Base-by-base conservation (phyloP, 768 basidiomycete species). In the Lactarius sp. region DNA sequence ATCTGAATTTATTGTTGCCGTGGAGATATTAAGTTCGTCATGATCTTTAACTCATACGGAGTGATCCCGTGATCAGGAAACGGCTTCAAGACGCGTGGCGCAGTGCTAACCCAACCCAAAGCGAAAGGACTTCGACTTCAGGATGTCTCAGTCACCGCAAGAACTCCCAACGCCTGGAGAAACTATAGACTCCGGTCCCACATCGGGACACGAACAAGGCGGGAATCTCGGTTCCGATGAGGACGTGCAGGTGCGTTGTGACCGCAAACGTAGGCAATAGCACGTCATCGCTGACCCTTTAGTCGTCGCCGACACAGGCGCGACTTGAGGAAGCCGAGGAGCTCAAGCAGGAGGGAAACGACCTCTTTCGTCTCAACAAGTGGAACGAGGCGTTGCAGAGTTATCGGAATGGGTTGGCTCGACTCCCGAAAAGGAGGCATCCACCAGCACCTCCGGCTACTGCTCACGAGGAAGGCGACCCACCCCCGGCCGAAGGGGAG, bases 311-410 rank as follows among this genome's bases (percentile, higher is more conserved):
- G 36, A 59, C 57, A 60, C 41, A 86, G 84, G 74, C 76, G 61
- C 73, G 68, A 56, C 74, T 90, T 14, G 70, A 66, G 36, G 75
- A 78, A 65, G 88, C 87, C 16, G 81, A 82, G 33, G 80, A 82
- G 52, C 74, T 87, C 58, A 97, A 95, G 74, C 74, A 75, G 8
- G 81, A 87, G 70, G 94, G 93, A 18, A 96, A 94, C 66, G 80
- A 81, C 3, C 75, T 78, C 65, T 96, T 93, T 75, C 85, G 84
- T 52, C 75, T 81, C 20, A 74, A 79, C 44, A 75, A 79, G 65
- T 92, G 89, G 86, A 78, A 80, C 33, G 83, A 86, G 66, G 92
- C 94, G 4, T 76, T 93, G 12, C 80, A 77, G 16, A 75, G 83
- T 3, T 97, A 97, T 73, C 80, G 79, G 62, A 76, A 83, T 44